Percentiles rank a stretch among this genome's conserved stretches.
phyloP scores from a whole-genome alignment of 2,329 filamentous ascomycete species.

The Cladophialophora bantiana region DNA sequence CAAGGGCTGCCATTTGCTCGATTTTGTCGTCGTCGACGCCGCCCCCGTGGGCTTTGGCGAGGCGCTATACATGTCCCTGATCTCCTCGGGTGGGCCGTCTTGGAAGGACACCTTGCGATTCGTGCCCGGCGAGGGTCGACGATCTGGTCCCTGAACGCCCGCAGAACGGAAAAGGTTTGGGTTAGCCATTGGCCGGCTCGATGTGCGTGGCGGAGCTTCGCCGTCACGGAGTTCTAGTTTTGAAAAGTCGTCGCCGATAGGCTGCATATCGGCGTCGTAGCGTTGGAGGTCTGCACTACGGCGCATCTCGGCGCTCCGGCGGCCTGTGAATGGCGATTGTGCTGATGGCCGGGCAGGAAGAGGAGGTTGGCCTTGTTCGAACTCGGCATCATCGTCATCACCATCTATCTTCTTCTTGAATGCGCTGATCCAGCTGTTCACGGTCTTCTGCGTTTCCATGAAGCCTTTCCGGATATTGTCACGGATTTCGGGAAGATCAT shows the following conservation, averaged over 20 bases:
- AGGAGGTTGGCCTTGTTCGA: slow-evolving; percentile 43
- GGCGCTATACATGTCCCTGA: slow-evolving; percentile 73
- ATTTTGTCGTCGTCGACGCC: slow-evolving; percentile 62
- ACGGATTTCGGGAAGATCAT: slow-evolving; percentile 90
- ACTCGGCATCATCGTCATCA: slow-evolving; percentile 77
- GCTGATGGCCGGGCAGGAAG: slow-evolving; percentile 48
- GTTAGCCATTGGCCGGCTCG: slow-evolving; percentile 73
- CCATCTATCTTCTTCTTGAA: slow-evolving; percentile 94
- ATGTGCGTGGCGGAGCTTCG: slow-evolving; percentile 63
- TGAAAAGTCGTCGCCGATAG: slow-evolving; percentile 88
- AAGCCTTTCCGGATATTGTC: slow-evolving; percentile 96
- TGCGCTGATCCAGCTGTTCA: slow-evolving; percentile 90
- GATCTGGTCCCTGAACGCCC: slow-evolving; percentile 43
- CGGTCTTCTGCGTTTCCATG: slow-evolving; percentile 87
- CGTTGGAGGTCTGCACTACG: slow-evolving; percentile 87
- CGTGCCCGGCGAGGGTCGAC: slow-evolving; percentile 56
- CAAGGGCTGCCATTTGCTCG: slow-evolving; percentile 97
- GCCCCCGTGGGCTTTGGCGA: slow-evolving; percentile 60
- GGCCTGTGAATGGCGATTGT: slow-evolving; percentile 46
- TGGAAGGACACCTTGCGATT: slow-evolving; percentile 64
- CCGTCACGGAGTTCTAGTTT: slow-evolving; percentile 68
- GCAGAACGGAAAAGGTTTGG: slow-evolving; percentile 75
- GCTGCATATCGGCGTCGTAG: slow-evolving; percentile 92
- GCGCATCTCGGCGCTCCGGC: slow-evolving; percentile 69
- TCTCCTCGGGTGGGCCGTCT: slow-evolving; percentile 76